Evolutionary conservation across 1,284 basidiomycete species (phyloP), one percentile per base, ranked within the genome.

Genomic region (Schizophyllum amplum): DNA sequence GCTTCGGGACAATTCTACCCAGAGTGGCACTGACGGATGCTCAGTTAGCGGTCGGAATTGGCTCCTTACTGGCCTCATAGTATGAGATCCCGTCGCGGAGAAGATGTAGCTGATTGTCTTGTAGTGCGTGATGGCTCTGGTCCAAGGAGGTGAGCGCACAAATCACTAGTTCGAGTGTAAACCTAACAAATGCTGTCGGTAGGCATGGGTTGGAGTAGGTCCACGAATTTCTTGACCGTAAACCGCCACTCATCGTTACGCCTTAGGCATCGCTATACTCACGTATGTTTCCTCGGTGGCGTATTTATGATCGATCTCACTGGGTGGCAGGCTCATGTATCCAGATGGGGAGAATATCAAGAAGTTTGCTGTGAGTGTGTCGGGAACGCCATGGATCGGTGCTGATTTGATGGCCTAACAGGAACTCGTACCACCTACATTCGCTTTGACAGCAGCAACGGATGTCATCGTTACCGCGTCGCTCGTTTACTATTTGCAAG

Each of bases 401-500:
- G 17, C 13, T 17, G 33, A 17, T 17, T 17, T 42, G 17, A 42
- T 42, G 13, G 13, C 17, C 33, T 17, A 13, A 9, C 11, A 50
- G 48, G 24, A 22, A 50, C 48, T 50, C 48, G 48, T 50, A 11
- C 20, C 48, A 13, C 48, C 48, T 9, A 50, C 47, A 23, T 54
- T 57, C 22, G 52, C 56, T 17, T 25, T 48, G 7, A 51, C 51
- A 15, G 56, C 56, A 17, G 27, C 46, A 21, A 54, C 56, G 21
- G 56, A 57, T 20, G 42, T 48, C 15, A 15, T 57, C 52, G 52
- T 53, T 24, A 54, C 56, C n/a, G 24, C 42, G 5, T 33, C 27
- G 42, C 22, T 57, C 51, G 33, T 27, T n/a, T 57, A 54, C 27
- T 57, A 54, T 26, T 22, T 57, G 11, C 56, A 57, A 1, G 26